Conservation (phyloP, 1,139 yeast genomes). For the Hyphopichia burtonii region DNA sequence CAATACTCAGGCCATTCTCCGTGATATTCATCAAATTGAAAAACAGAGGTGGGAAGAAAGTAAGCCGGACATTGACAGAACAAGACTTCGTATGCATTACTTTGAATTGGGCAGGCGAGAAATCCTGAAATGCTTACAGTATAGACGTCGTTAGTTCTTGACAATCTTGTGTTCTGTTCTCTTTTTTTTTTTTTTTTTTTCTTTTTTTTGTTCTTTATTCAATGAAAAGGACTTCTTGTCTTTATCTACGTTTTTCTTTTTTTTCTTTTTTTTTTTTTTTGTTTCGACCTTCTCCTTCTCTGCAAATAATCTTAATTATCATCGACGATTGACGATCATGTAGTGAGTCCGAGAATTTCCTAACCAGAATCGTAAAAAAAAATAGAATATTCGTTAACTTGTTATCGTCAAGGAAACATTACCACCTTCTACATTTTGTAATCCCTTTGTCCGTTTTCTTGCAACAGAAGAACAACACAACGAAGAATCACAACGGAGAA, state of each 20-base stretch:
- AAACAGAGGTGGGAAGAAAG: conserved; percentile 16
- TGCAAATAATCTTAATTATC: not conserved
- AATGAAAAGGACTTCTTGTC: not conserved
- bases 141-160: not conserved
- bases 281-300: not conserved
- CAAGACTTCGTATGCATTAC: conserved; percentile 19
- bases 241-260: not conserved
- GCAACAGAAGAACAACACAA: no score
- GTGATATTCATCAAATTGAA: conserved; percentile 13
- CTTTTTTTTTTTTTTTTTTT: not conserved
- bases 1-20: conserved; percentile 22
- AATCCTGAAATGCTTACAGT: conserved; percentile 8
- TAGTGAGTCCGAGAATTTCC: no score
- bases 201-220: not conserved
- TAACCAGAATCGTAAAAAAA: no score
- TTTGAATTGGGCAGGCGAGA: conserved; percentile 24
- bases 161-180: no score
- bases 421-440: no score
- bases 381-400: no score
- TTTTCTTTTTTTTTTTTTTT: not conserved
- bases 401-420: no score
- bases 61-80: conserved; percentile 14
- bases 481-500: no score
- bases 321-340: no score
- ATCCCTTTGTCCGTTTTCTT: no score